Conservation (phyloP, 352 stramenopile species). For the Phytophthora aleatoria region DNA sequence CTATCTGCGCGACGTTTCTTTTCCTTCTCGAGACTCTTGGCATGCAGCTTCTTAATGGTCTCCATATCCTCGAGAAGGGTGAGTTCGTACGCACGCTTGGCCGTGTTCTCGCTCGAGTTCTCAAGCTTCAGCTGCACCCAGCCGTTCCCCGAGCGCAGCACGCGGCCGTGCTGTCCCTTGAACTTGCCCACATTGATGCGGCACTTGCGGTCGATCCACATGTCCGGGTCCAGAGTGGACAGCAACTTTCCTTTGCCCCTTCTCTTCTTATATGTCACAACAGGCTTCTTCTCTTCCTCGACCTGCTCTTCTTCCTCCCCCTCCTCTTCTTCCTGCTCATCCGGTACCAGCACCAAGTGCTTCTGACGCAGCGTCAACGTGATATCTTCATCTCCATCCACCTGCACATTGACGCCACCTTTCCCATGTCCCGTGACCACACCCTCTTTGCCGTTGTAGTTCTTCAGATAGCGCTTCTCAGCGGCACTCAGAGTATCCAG, state of each 20-base stretch:
- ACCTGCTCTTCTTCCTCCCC: slow-evolving; percentile 38
- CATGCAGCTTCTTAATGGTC: slow-evolving; percentile 77
- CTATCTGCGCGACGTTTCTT: slow-evolving; percentile 52
- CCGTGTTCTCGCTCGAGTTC: slow-evolving; percentile 86
- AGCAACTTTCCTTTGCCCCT: slow-evolving; percentile 66
- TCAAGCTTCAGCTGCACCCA: slow-evolving; percentile 87
- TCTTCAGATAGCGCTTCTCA: slow-evolving; percentile 68
- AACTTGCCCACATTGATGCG: slow-evolving; percentile 91
- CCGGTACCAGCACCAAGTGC: slow-evolving; percentile 47
- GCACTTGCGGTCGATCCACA: slow-evolving; percentile 89
- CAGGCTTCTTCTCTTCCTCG: slow-evolving; percentile 34
- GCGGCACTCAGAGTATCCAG: slow-evolving; percentile 46
- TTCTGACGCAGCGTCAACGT: slow-evolving; percentile 59
- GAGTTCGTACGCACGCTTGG: slow-evolving; percentile 87
- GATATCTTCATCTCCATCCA: slow-evolving; percentile 55
- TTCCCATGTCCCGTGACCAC: slow-evolving; percentile 54
- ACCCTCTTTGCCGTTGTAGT: slow-evolving; percentile 69
- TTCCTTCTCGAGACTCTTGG: slow-evolving; percentile 66
- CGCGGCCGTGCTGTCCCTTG: slow-evolving; percentile 72
- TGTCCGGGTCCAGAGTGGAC: slow-evolving; percentile 81
- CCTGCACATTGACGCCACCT: slow-evolving; percentile 52
- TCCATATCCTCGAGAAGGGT: slow-evolving; percentile 86
- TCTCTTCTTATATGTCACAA: slow-evolving; percentile 19
- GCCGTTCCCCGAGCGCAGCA: slow-evolving; percentile 86
- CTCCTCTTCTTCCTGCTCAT: slow-evolving; percentile 38